Evolutionary conservation across 257 asterid genomes (phyloP).

Genomic region (Solanum tarapatanum): DNA sequence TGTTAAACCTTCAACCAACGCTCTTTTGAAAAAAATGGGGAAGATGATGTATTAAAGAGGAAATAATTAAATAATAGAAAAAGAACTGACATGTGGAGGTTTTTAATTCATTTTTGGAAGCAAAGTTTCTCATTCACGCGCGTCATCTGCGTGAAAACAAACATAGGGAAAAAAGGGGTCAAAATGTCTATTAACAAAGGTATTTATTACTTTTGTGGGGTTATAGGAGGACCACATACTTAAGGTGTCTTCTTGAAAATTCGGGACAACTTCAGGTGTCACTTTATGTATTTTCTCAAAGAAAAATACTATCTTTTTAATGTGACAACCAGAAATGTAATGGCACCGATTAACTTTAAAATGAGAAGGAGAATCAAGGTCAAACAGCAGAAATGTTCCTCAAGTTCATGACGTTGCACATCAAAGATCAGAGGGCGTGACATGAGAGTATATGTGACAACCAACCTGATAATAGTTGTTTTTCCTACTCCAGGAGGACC

Average conservation of each 20-base stretch:
- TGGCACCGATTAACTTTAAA: background rate
- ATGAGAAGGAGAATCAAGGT: background rate
- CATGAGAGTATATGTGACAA: background rate
- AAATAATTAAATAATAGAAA: background rate
- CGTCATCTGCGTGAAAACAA: background rate
- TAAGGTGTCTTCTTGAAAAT: background rate
- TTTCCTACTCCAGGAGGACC: conserved; percentile 99
- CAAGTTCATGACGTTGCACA: background rate
- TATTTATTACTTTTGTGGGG: background rate
- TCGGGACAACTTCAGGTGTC: background rate
- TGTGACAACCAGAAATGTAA: background rate
- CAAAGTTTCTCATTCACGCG: background rate
- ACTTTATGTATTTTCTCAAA: background rate
- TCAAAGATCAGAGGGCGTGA: background rate
- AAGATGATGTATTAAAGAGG: background rate
- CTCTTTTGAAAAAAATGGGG: background rate
- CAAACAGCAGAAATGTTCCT: background rate
- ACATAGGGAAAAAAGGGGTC: background rate
- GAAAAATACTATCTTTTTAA: background rate
- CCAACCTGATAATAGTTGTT: conserved; percentile 90
- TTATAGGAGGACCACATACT: background rate
- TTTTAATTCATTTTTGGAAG: background rate
- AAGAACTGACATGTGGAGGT: background rate
- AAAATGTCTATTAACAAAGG: background rate
- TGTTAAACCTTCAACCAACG: background rate